A percentile compares a stretch with the other conserved stretches of the same genome.
Evolutionary conservation across 768 basidiomycete species (phyloP).

Genomic region (Leccinum imitatum): DNA sequence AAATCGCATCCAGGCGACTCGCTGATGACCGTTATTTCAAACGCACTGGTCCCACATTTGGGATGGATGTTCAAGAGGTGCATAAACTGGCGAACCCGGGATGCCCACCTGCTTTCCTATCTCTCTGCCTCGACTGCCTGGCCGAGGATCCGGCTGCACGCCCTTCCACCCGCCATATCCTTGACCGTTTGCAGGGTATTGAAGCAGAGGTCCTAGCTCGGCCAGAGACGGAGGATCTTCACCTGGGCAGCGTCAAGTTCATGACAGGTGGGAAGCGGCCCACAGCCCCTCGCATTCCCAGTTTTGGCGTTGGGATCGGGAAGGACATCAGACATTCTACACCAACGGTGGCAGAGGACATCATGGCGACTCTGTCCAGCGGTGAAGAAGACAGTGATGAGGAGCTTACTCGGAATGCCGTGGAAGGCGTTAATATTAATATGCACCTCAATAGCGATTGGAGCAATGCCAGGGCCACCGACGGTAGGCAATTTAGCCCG

Average conservation of each 20-base stretch:
- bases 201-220: constrained; percentile 80
- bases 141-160: constrained; percentile 60
- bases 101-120: constrained; percentile 76
- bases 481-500: constrained; percentile 20
- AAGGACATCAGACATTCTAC: constrained; percentile 48
- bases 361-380: constrained; percentile 34
- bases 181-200: constrained; percentile 75
- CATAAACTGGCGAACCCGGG: constrained; percentile 61
- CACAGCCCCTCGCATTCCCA: constrained; percentile 74
- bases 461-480: constrained; percentile 40
- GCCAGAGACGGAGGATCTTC: constrained; percentile 65
- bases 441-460: constrained; percentile 50
- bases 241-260: constrained; percentile 85
- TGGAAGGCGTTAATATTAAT: constrained; percentile 47
- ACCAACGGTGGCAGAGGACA: constrained; percentile 36
- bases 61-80: constrained; percentile 75
- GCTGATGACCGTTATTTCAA: constrained; percentile 82
- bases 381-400: constrained; percentile 61
- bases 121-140: constrained; percentile 79
- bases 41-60: constrained; percentile 76
- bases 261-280: constrained; percentile 68
- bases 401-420: constrained; percentile 58
- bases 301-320: constrained; percentile 74
- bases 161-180: constrained; percentile 74
- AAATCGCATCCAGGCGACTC: constrained; percentile 81